A percentile compares a stretch with the other conserved stretches of the same genome.
phyloP scores from a whole-genome alignment of 2,329 filamentous ascomycete species.

The Didymella pomorum region DNA sequence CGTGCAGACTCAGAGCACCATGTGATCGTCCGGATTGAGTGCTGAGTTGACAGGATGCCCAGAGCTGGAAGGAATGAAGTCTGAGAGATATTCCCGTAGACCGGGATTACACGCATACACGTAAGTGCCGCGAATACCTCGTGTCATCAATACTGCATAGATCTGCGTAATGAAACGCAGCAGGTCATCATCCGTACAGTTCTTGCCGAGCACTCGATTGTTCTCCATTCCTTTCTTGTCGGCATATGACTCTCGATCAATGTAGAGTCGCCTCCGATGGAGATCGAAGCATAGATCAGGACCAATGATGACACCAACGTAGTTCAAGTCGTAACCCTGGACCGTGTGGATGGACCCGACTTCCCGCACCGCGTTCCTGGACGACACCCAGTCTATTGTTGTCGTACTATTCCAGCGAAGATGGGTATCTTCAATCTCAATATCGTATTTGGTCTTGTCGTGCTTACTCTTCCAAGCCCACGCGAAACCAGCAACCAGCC shows the following conservation, averaged over 20 bases:
- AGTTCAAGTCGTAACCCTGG: background rate
- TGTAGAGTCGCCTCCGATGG: background rate
- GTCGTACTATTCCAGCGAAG: background rate
- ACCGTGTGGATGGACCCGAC: no score
- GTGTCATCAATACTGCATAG: background rate
- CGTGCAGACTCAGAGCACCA: background rate
- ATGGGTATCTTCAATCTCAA: background rate
- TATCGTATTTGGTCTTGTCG: background rate
- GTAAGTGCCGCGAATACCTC: background rate
- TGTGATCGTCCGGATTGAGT: background rate
- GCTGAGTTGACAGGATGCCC: background rate
- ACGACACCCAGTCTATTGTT: background rate
- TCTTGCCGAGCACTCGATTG: background rate
- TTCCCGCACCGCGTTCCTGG: background rate
- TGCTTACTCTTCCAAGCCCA: background rate
- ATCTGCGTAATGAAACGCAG: background rate
- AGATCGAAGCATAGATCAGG: background rate
- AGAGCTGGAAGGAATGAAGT: background rate
- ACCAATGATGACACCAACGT: background rate
- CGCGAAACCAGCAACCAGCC: background rate
- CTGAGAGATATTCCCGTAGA: background rate
- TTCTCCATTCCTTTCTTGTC: background rate
- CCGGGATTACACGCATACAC: background rate
- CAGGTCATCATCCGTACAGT: background rate
- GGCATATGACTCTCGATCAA: background rate